Base-by-base conservation (phyloP, 2,329 filamentous ascomycete species). In the Diaporthe nobilis region DNA sequence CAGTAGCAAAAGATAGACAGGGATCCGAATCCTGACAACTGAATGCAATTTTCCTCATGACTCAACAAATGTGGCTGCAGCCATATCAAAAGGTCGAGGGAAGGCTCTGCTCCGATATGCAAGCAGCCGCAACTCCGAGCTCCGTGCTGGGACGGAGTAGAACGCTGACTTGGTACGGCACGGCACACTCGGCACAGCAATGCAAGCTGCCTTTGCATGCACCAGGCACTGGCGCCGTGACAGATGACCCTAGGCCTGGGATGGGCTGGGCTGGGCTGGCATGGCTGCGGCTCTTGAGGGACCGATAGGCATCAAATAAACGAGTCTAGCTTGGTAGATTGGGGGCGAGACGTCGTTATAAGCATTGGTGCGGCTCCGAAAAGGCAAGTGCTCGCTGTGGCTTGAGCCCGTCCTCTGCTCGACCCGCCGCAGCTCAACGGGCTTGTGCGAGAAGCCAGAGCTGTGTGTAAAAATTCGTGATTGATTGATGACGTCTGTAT, bases 1-100 rank as follows among this genome's bases (percentile, higher is more conserved):
- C 70, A 72, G 55, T 60, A 72, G 53, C 42, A 12, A 55, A 7
- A 68, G 65, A 72, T 60, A 60, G 31, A 42, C 53, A 72, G 57
- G 70, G 70, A 72, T 72, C 7, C 25, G 39, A 25, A 72, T 72
- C 70, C 70, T 61, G 47, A 28, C 22, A 8, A 53, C 47, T 53
- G 63, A 15, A 42, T n/a, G 47, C 65, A 53, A 70, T 70, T n/a
- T 42, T 7, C 22, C 47, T 31, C 49, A 53, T 70, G 65, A 55
- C 65, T 53, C 34, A n/a, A 34, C 34, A 47, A 67, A 53, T 31
- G 10, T 22, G 44, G 44, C 63, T 34, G 63, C 63, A 49, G 28
- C 47, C 44, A 6, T 51, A 10, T 51, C 28, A 28, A 68, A 68
- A 20, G 63, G 63, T 68, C 22, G 63, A 51, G 12, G 4, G 8